Evolutionary conservation across 805 yeast genomes (phyloP), one percentile per base, ranked within the genome.

Genomic region (Candida qinlingensis): DNA sequence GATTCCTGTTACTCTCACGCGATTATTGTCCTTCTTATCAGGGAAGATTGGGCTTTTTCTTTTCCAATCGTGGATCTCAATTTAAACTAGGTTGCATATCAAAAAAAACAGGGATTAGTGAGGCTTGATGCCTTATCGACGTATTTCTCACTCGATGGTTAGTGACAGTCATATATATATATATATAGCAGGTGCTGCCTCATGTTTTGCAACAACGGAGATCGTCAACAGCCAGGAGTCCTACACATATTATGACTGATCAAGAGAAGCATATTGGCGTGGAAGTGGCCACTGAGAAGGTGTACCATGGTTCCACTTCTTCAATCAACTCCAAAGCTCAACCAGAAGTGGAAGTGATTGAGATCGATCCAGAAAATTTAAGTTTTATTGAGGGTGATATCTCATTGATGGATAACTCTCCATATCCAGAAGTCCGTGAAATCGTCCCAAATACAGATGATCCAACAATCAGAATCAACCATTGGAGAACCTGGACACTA

Each of bases 371-470:
- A 6, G 48, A 51, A 33, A 44, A 49, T 41, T 41, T 46, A 2
- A 11, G 38, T 11, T 46, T 37, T 28, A 34, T 49, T n/a, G 50
- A 49, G 37, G 49, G 48, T 34, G 47, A 45, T 30, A 37, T 74
- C 12, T 68, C 68, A 13, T 61, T 52, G 8, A 34, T 43, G 34
- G 46, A 47, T 49, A 72, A 71, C 47, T 76, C 82, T 10, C 84
- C 85, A 6, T 80, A 80, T 52, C 83, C 85, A 7, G 87, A 82
- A 56, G 83, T 82, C 7, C 65, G 87, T 39, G 79, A 81, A 28
- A 76, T 80, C 8, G 79, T 79, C 34, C 75, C 80, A 9, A 70
- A 76, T 7, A 62, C 67, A 10, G 84, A 79, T 58, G 82, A 79
- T 60, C 72, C 75, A 1, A 51, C 69, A 4, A 59, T 76, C 30